These are phyloP conservation scores for Oleoguttula mirabilis DNA, from an alignment of 495 filamentous ascomycete species.

Conservation along the genomic window DNA sequence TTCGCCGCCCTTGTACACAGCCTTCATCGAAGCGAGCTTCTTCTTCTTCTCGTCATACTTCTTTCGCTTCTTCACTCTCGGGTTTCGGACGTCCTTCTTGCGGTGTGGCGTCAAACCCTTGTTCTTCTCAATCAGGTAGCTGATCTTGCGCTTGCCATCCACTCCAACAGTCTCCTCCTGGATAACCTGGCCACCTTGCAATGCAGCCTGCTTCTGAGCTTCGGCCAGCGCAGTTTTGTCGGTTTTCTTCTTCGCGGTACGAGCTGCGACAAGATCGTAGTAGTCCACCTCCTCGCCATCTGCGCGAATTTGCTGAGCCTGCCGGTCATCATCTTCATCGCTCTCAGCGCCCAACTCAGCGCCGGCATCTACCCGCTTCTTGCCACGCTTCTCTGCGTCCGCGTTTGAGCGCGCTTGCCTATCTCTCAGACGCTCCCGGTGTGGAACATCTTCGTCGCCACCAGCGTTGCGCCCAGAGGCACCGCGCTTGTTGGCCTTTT, in stretches of 20 bases:
- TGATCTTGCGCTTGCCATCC: conserved; percentile 81
- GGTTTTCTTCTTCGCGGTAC: conserved; percentile 57
- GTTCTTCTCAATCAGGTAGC: conserved; percentile 90
- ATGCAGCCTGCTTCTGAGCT: conserved; percentile 39
- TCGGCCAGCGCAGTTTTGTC: conserved; percentile 53
- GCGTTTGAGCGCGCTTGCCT: conserved; percentile 71
- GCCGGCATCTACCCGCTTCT: conserved; percentile 44
- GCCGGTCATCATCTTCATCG: conserved; percentile 50
- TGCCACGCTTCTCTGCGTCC: conserved; percentile 75
- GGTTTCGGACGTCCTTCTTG: conserved; percentile 88
- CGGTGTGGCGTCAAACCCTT: conserved; percentile 81
- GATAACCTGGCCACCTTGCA: conserved; percentile 47
- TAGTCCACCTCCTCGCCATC: conserved; percentile 56
- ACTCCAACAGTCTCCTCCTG: conserved; percentile 48
- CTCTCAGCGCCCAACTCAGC: conserved; percentile 45
- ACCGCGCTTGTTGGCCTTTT: conserved; percentile 76
- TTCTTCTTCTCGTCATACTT: conserved; percentile 88
- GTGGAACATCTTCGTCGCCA: conserved; percentile 83
- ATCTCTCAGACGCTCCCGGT: conserved; percentile 76
- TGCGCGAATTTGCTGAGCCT: conserved; percentile 35
- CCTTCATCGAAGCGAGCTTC: conserved; percentile 74
- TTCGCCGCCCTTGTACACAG: conserved; percentile 79
- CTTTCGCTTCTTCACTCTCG: conserved; percentile 93
- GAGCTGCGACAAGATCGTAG: conserved; percentile 72
- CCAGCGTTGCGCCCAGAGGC: conserved; percentile 73